Evolutionary conservation across 208 protist genomes (phyloP), one percentile per base, ranked within the genome.

Genomic region (Trypanosoma brucei): DNA sequence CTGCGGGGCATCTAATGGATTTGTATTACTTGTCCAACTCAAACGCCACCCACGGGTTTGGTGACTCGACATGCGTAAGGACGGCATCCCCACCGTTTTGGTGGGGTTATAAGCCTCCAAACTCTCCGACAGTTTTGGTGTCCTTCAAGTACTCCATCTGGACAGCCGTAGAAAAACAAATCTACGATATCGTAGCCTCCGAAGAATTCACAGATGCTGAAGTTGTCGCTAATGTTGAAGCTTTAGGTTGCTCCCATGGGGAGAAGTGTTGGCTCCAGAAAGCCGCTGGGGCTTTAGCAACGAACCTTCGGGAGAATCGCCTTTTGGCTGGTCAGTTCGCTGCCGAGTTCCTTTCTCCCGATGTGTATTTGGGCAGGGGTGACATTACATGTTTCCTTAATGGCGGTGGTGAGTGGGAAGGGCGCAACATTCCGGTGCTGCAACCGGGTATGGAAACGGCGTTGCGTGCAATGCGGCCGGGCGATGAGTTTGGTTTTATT

Each of bases 281-380:
- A 8, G n/a, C 50, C 22, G 6, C 50, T 38, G 44, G 49, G 4
- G 37, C 56, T 9, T 38, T 70, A 22, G 58, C 65, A 33, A 34
- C 35, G 22, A 71, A 53, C 51, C 52, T 71, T 14, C 59, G 66
- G 37, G 66, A 71, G 38, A 71, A 60, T 49, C 66, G 66, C 8
- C n/a, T 65, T 37, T 59, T 53, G 1, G 31, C 66, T 8, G 50
- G 6, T 6, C 50, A 34, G 30, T 33, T 36, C 49, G 3, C 9
- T 55, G 33, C n/a, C 3, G 48, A 54, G 39, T 7, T 1, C 37
- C 57, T 36, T n/a, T 7, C 8, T 52, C 6, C 37, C 1, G 31
- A 33, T 42, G 39, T 9, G 54, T 39, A n/a, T 33, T 8, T 31
- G 35, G 54, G 39, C 9, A 9, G 34, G 14, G 54, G 34, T 9